A percentile compares a stretch with the other conserved stretches of the same genome.
Evolutionary conservation across 345 rosid genomes (phyloP).

Genomic region (Eucalyptus lansdowneana): DNA sequence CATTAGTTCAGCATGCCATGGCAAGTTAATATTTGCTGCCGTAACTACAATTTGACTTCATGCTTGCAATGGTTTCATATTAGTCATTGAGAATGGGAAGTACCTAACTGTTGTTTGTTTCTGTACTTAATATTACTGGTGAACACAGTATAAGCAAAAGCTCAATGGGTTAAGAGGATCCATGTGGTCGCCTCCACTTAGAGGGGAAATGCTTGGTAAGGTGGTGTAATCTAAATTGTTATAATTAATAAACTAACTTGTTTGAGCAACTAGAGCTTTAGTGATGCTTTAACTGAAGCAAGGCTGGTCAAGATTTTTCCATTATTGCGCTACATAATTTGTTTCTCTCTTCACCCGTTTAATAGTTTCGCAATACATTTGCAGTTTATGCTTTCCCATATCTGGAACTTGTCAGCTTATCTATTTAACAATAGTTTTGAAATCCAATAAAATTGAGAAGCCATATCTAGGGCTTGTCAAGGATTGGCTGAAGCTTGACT

Average conservation of each 20-base stretch:
- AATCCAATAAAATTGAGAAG: background rate
- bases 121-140: background rate
- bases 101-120: background rate
- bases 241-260: background rate
- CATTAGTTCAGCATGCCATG: background rate
- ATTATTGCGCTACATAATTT: background rate
- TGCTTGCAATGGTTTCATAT: background rate
- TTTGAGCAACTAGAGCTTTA: background rate
- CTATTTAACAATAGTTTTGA: background rate
- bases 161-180: background rate
- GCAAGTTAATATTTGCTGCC: background rate
- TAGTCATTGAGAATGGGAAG: background rate
- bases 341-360: background rate
- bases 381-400: background rate
- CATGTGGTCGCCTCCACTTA: background rate
- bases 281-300: background rate
- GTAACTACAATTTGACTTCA: background rate
- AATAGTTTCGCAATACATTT: background rate
- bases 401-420: background rate
- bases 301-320: background rate
- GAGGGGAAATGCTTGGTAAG: background rate
- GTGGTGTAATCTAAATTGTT: background rate
- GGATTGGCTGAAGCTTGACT: background rate
- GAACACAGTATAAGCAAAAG: background rate
- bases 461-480: background rate